A percentile compares a stretch with the other conserved stretches of the same genome.
Evolutionary conservation across 257 asterid genomes (phyloP).

Genomic region (Knoxia roxburghii): DNA sequence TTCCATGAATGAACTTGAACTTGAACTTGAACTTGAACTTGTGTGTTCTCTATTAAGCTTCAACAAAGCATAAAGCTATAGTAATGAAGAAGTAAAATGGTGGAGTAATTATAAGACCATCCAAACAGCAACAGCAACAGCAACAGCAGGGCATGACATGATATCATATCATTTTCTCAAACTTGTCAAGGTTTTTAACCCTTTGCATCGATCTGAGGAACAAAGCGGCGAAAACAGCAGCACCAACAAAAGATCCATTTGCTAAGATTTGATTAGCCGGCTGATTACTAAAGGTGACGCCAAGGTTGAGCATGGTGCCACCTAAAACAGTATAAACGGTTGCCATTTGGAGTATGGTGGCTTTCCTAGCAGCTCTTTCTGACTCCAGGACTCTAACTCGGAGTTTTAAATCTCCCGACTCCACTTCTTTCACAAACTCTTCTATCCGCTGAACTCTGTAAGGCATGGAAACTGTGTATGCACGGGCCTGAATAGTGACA

Average conservation of each 20-base stretch:
- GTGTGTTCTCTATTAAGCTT: too few species aligned
- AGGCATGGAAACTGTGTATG: conserved; percentile 86
- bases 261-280: conserved; percentile 58
- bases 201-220: conserved; percentile 75
- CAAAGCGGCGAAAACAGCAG: conserved; percentile 71
- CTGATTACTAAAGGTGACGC: conserved; percentile 54
- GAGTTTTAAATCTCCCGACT: conserved; percentile 86
- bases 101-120: too few species aligned
- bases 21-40: too few species aligned
- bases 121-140: too few species aligned
- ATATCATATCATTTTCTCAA: conserved; percentile 78
- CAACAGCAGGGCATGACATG: neutral
- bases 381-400: conserved; percentile 98
- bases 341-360: conserved; percentile 87
- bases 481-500: conserved; percentile 55
- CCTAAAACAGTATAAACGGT: conserved; percentile 78
- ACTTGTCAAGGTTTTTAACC: conserved; percentile 79
- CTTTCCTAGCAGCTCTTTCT: conserved; percentile 94
- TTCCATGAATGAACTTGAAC: too few species aligned
- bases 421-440: conserved; percentile 84
- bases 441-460: conserved; percentile 75
- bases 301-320: conserved; percentile 74
- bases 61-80: too few species aligned
- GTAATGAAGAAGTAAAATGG: too few species aligned
- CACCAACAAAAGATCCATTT: conserved; percentile 67